Evolutionary conservation across 129 eudicot genomes (phyloP).

Genomic region (Cynara cardunculus): DNA sequence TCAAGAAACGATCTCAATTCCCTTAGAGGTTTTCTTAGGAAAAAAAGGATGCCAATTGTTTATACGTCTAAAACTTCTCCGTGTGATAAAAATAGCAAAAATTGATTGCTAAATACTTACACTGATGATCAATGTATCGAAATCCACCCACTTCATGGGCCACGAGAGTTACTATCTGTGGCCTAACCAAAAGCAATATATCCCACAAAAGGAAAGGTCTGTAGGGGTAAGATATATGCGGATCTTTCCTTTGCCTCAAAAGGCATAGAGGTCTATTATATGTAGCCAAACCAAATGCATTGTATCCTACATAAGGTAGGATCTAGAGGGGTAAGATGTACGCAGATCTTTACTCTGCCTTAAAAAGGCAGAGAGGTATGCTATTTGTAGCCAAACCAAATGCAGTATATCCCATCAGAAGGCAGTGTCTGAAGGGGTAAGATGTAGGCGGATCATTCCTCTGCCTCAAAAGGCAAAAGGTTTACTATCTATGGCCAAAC

Average conservation of each 20-base stretch:
- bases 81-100: background rate
- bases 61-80: background rate
- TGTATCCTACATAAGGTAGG: background rate
- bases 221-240: background rate
- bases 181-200: background rate
- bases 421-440: background rate
- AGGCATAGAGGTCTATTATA: background rate
- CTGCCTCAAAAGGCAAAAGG: background rate
- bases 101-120: background rate
- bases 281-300: background rate
- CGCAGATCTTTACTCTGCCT: background rate
- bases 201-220: background rate
- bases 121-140: background rate
- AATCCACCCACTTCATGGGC: background rate
- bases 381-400: background rate
- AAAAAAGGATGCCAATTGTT: background rate
- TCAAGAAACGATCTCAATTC: background rate
- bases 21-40: background rate
- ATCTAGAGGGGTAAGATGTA: background rate
- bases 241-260: background rate
- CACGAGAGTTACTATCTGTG: background rate
- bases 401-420: background rate
- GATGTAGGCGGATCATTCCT: background rate
- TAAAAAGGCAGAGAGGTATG: background rate
- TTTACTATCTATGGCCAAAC: background rate